Conservation (phyloP, 805 yeast genomes). For the Ogataea pini region DNA sequence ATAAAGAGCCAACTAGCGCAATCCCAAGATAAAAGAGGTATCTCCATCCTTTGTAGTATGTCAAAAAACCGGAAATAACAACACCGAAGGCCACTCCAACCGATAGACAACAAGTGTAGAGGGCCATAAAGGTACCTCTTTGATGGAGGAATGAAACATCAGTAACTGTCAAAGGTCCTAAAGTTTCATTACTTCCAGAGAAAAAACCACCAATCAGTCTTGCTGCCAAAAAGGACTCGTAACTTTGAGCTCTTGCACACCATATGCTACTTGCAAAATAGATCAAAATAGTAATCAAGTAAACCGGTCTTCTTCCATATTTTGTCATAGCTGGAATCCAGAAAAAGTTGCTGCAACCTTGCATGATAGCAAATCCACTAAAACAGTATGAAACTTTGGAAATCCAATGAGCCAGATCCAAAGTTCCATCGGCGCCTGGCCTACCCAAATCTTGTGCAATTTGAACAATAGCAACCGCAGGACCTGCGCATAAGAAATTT, state of each 20-base stretch:
- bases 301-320: slow-evolving; percentile 40
- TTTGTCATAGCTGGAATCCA: slow-evolving; percentile 39
- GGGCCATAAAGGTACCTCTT: slow-evolving; percentile 44
- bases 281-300: slow-evolving; percentile 33
- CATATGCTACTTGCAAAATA: slow-evolving; percentile 33
- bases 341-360: slow-evolving; percentile 40
- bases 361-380: slow-evolving; percentile 25
- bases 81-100: slow-evolving; percentile 57
- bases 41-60: slow-evolving; percentile 48
- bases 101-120: slow-evolving; percentile 54
- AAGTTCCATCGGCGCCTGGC: slow-evolving; percentile 9
- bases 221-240: slow-evolving; percentile 33
- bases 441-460: slow-evolving; percentile 7
- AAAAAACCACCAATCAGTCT: slow-evolving; percentile 33
- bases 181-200: slow-evolving; percentile 43
- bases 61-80: slow-evolving; percentile 56
- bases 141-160: slow-evolving; percentile 54
- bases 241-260: slow-evolving; percentile 34
- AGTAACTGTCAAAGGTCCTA: slow-evolving; percentile 48
- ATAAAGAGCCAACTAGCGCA: slow-evolving; percentile 44
- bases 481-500: slow-evolving; percentile 13
- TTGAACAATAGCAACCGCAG: slow-evolving; percentile 9
- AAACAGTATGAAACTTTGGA: slow-evolving; percentile 11
- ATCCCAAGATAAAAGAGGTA: slow-evolving; percentile 54
- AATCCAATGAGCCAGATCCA: slow-evolving; percentile 8